Percentiles rank a stretch among this genome's conserved stretches.
Conservation (phyloP, 148 eudicot genomes). For the Selenicereus undatus region DNA sequence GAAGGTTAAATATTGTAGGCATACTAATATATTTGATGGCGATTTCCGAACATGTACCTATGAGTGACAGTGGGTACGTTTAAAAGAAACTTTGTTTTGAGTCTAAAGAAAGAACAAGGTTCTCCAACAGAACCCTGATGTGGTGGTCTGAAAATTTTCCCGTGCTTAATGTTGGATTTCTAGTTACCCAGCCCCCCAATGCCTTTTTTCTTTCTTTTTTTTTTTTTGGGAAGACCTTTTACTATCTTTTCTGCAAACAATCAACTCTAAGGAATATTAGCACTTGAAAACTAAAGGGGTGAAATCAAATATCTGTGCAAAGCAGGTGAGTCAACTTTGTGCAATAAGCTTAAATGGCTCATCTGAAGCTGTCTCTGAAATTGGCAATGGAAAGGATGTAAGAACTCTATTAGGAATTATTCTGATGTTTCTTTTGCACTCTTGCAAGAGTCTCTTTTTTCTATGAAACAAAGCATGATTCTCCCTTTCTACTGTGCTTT, state of each 20-base stretch:
- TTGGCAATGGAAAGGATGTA: background rate
- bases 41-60: too few relatives aligned
- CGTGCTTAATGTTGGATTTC: background rate
- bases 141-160: background rate
- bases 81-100: too few relatives aligned
- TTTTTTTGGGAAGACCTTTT: too few relatives aligned
- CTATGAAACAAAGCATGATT: too few relatives aligned
- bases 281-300: background rate
- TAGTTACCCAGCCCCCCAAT: background rate
- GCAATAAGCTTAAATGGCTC: background rate
- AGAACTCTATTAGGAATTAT: background rate
- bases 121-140: background rate
- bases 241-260: too few relatives aligned
- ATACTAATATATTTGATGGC: too few relatives aligned
- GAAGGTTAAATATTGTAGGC: too few relatives aligned
- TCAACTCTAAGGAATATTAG: background rate
- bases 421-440: background rate
- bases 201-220: too few relatives aligned
- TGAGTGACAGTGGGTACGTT: too few relatives aligned
- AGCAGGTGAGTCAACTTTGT: background rate
- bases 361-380: background rate
- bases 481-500: too few relatives aligned
- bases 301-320: background rate
- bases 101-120: too few relatives aligned
- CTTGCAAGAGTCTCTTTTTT: background rate